Evolutionary conservation across 768 basidiomycete genomes (phyloP), one percentile per base, ranked within the genome.

Genomic region (Sarcodon aspratus): DNA sequence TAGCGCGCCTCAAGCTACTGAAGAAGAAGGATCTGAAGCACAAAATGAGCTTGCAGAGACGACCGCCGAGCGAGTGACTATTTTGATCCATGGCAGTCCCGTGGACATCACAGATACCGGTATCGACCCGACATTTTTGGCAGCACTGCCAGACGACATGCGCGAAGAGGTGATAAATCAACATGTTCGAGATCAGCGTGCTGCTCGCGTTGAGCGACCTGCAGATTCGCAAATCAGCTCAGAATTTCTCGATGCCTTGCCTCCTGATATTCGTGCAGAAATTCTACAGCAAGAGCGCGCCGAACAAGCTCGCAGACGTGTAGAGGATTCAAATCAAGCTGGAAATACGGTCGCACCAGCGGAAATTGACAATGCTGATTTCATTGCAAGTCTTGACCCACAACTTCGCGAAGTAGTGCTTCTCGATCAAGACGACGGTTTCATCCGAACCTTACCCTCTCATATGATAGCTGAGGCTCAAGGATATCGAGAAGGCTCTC

Each of bases 81-180:
- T 99, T 58, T 75, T 79, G 67, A 90, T 99, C 47, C 89, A 93
- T 63, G 96, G 96, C 46, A 88, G 79, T 54, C 73, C 82, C 7
- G 90, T 98, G 27, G 96, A 99, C 61, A 99, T 99, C 61, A 99
- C 96, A 2, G 93, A 98, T 57, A 95, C 93, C 35, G 96, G 96
- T 5, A 97, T 99, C 59, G 96, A 99, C 62, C 91, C 94, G 2
- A 93, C 91, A 6, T 99, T 99, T 76, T 70, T 99, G 50, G 93
- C 97, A 66, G 96, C 96, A 21, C 69, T 99, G 8, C 96, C 96
- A 0, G 96, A 99, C 60, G 95, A 98, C 55, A 98, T 99, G 85
- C 80, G 96, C 46, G 95, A 96, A 61, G 96, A 99, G 61, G 92
- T 99, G 34, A 74, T 99, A 47, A 93, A 94, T 58, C 96, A 99